These are phyloP conservation scores for Fusarium chaquense DNA, from an alignment of 2,329 filamentous ascomycete genomes.

Conservation along the genomic window DNA sequence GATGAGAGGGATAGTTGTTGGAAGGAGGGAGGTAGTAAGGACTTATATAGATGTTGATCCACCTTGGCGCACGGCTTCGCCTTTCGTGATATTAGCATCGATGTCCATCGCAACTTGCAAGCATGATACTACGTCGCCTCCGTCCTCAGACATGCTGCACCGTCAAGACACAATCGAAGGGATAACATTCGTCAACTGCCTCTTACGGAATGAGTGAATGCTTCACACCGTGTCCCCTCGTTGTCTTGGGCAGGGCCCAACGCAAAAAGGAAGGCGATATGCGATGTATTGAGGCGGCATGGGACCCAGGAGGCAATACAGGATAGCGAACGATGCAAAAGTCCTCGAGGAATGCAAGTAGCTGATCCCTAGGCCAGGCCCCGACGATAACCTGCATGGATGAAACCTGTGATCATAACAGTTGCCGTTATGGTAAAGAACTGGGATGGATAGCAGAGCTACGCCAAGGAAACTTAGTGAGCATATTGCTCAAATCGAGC, in stretches of 20 bases:
- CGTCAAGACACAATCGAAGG: slow-evolving; percentile 25
- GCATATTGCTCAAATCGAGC: not conserved
- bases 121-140: slow-evolving; percentile 12
- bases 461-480: not conserved
- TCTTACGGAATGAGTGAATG: slow-evolving; percentile 31
- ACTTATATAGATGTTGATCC: slow-evolving; percentile 40
- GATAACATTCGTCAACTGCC: slow-evolving; percentile 42
- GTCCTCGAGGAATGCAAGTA: slow-evolving; percentile 36
- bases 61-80: not conserved
- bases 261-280: slow-evolving; percentile 44
- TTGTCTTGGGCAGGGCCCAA: slow-evolving; percentile 23
- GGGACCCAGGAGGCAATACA: slow-evolving; percentile 10
- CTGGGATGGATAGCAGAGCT: slow-evolving; percentile 14
- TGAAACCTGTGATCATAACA: slow-evolving; percentile 18
- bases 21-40: slow-evolving; percentile 5
- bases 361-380: slow-evolving; percentile 6
- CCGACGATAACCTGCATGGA: slow-evolving; percentile 20
- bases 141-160: slow-evolving; percentile 2
- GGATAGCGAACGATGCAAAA: slow-evolving; percentile 35
- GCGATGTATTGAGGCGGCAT: slow-evolving; percentile 16
- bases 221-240: slow-evolving; percentile 17
- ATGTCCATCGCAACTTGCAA: slow-evolving; percentile 2
- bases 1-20: slow-evolving; percentile 16
- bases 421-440: slow-evolving; percentile 30
- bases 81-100: slow-evolving; percentile 10